Evolutionary conservation across 2,329 filamentous ascomycete species (phyloP), one percentile per base, ranked within the genome.

Genomic region (Penicillium sp.): DNA sequence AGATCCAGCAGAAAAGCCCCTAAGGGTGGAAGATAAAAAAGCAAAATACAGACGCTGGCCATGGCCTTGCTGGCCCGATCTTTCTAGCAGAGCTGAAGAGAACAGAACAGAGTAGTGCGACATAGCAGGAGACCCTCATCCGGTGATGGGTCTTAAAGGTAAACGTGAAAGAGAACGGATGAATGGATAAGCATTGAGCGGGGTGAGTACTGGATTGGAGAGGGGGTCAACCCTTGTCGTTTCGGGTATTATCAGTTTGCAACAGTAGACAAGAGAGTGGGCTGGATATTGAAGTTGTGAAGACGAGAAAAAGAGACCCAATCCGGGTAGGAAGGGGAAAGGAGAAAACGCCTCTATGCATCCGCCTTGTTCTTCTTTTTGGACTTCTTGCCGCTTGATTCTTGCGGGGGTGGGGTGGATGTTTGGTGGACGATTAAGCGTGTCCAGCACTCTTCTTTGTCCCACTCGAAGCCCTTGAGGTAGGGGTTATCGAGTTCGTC

Each of bases 381-480:
- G 79, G 86, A 86, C 69, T 82, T 82, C 71, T 83, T 81, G 40
- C 72, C 68, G 54, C 68, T 74, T 2, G 36, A n/a, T 10, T 29
- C 26, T 55, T 36, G 4, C 5, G 18, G 59, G 81, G 75, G 46
- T 61, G 59, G 49, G 85, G 85, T 65, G 88, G 83, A 75, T 87
- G 88, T 87, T 72, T 93, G 89, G 77, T 94, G 92, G 60, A 97
- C 92, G 67, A 95, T 81, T 69, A 97, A 83, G 61, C 86, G 85
- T 51, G 90, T 93, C 87, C 91, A 96, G 71, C 87, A 91, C 77
- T 96, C 91, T 66, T 96, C 89, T 74, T 89, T 90, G 77, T 96
- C 90, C 92, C 92, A 97, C 82, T 96, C 92, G 79, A 97, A 97
- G 63, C 93, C 93, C 68, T 88, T 88, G 64, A 97, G 87, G 82